Evolutionary conservation across 2,329 filamentous ascomycete genomes (phyloP), one percentile per base, ranked within the genome.

Genomic region (Penicillium sp.): DNA sequence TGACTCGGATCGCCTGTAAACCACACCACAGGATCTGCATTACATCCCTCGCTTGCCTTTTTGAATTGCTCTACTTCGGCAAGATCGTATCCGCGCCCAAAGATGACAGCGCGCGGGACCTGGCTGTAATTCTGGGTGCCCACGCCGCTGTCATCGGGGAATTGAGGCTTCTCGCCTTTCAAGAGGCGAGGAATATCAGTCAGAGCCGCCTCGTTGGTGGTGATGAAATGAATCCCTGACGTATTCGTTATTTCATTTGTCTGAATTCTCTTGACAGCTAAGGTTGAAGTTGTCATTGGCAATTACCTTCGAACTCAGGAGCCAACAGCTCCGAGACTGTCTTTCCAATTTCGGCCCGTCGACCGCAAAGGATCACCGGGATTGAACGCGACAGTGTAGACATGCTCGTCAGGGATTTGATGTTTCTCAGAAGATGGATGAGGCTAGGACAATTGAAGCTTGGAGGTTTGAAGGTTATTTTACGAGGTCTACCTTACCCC

Each of bases 81-180:
- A 7, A 46, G 27, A 2, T 51, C 18, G 50, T 59, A 73, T 2
- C 64, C 69, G 2, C 70, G 67, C 3, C 72, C 72, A 33, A 73
- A 69, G 19, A 73, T 62, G 10, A 74, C 60, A 2, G 65, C 70
- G 0, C 69, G 68, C 3, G 64, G 60, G 6, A 64, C 61, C 11
- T 44, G 53, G 40, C 35, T 63, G 62, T 72, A 73, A 27, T 70
- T 55, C 49, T 68, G 64, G 1, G 70, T 66, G 18, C 69, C 71
- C 22, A 73, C 35, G 13, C 66, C 53, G 47, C 67, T 69, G 19
- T 58, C 22, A n/a, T 54, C 57, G 4, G 58, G 56, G 22, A 60
- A 54, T 24, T 66, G 46, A 6, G 70, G 70, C 22, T 64, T 61
- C 6, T 50, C 61, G 3, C 70, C 70, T 11, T 60, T 63, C 27